Base-by-base conservation (phyloP, 106 monocot species). In the Vanilla planifolia region DNA sequence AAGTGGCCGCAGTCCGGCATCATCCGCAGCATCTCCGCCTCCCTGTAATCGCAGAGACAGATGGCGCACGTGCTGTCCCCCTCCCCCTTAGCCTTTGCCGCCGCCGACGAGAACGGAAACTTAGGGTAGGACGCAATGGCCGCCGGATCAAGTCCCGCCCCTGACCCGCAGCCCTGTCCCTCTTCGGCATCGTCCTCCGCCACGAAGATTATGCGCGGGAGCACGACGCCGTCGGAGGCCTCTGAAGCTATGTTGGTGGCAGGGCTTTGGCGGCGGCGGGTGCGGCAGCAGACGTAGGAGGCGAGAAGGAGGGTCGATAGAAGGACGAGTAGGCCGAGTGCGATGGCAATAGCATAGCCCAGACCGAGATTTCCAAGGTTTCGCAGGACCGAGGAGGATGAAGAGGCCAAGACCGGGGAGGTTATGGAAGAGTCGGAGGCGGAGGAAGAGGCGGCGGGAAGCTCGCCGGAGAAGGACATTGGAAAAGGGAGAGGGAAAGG, bases 11-110 rank as follows among this genome's bases (percentile, higher is more conserved):
- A 86, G 22, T 81, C 86, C 0, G 86, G 80, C 64, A 81, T 52
- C 86, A 86, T 78, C 71, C 86, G 48, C 37, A 78, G 53, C 86
- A 78, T 86, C 81, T 81, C 86, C 55, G 60, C 81, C 6, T 81
- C 81, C 61, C 68, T 60, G 46, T 81, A 86, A 65, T 81, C 86
- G 27, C 81, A 75, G 6, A 86, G 63, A 53, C 86, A 86, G 28
- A 86, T 81, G 24, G 86, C 60, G 66, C 86, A 86, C 0, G 44
- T 44, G 15, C 51, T 41, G 20, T 80, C 85, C 3, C 59, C 37
- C 5, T 66, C 77, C n/a, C 62, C 50, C 11, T 53, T 53, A 14
- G 15, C 71, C n/a, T 68, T 69, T 15, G 40, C 65, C 24, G 36
- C 66, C 36, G 36, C 61, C 9, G 60, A 36, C 4, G 71, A 68